A percentile compares a stretch with the other conserved stretches of the same genome.
Evolutionary conservation across 768 basidiomycete species (phyloP).

Genomic region (Chlorophyllum brunneum): DNA sequence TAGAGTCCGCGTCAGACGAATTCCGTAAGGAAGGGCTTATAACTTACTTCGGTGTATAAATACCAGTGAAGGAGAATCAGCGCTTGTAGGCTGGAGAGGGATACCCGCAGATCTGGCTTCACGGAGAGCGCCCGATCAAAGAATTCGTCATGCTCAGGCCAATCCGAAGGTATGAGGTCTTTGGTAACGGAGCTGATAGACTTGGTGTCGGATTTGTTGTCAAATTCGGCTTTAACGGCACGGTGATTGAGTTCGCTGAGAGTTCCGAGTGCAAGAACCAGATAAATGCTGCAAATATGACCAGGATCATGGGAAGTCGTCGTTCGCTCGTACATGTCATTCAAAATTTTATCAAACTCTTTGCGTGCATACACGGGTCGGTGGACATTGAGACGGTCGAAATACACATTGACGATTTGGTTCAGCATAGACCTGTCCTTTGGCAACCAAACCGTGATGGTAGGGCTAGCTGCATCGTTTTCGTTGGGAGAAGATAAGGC

Average conservation of each 20-base stretch:
- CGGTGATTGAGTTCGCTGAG: conserved; percentile 79
- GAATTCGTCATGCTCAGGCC: conserved; percentile 84
- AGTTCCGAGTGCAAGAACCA: conserved; percentile 77
- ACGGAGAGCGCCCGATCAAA: conserved; percentile 74
- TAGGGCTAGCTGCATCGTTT: conserved; percentile 21
- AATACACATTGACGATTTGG: conserved; percentile 67
- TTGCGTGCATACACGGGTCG: conserved; percentile 70
- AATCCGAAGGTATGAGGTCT: conserved; percentile 60
- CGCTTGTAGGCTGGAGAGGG: conserved; percentile 78
- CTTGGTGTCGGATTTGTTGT: conserved; percentile 28
- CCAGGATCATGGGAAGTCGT: conserved; percentile 62
- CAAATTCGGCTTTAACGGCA: conserved; percentile 48
- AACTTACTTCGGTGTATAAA: conserved; percentile 76
- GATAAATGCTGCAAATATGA: conserved; percentile 72
- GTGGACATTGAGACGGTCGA: conserved; percentile 72
- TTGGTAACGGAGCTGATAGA: conserved; percentile 29
- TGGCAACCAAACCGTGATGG: conserved; percentile 64
- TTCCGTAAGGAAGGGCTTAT: neutral
- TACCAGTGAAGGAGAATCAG: conserved; percentile 87
- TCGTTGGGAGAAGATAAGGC: conserved; percentile 29
- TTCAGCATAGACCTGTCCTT: conserved; percentile 68
- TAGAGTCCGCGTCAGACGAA: conserved; percentile 25
- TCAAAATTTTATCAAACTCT: conserved; percentile 63
- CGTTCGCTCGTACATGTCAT: conserved; percentile 60
- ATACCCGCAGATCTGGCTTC: conserved; percentile 81